Evolutionary conservation across 805 yeast species (phyloP), one percentile per base, ranked within the genome.

Genomic region (Monosporozyma solicola): DNA sequence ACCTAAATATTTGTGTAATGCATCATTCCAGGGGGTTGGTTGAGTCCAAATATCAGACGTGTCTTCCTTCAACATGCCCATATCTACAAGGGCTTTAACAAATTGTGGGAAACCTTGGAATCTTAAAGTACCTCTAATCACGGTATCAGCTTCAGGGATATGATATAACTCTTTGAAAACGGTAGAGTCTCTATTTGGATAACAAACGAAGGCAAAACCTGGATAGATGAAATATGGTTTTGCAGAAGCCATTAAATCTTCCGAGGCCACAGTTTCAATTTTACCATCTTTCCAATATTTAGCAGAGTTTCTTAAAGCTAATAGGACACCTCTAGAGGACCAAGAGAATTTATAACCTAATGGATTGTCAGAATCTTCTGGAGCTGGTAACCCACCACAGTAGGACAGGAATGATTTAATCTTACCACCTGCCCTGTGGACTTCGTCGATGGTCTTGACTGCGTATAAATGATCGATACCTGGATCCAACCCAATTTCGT

Each of bases 341-440:
- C 99, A 94, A 45, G 98, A 91, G 75, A 94, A 94, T 78, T 94
- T 94, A 83, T 94, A 94, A 62, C 99, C 99, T 70, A 94, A 79
- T 54, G 99, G 99, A 76, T 94, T 94, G 75, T 90, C 96, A 32
- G 98, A 92, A 72, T 85, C 82, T 75, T 92, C 99, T 58, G 99
- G 97, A 33, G 99, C 94, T 59, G 98, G 98, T 66, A 94, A 80
- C 65, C 99, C 99, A 75, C 99, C 99, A 76, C 99, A 94, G 85
- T 88, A 94, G 7, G 97, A 88, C 63, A 90, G 75, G 82, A 94
- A 94, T 6, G 96, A 86, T 69, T 80, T 87, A 74, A 94, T 87
- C 77, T 94, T 87, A 70, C 99, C 99, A 59, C 88, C 88, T 29
- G 79, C 80, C 60, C 76, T 75, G 77, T 94, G 99, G 55, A 94